phyloP scores from a whole-genome alignment of 129 eudicot genomes.

The Tanacetum coccineum region DNA sequence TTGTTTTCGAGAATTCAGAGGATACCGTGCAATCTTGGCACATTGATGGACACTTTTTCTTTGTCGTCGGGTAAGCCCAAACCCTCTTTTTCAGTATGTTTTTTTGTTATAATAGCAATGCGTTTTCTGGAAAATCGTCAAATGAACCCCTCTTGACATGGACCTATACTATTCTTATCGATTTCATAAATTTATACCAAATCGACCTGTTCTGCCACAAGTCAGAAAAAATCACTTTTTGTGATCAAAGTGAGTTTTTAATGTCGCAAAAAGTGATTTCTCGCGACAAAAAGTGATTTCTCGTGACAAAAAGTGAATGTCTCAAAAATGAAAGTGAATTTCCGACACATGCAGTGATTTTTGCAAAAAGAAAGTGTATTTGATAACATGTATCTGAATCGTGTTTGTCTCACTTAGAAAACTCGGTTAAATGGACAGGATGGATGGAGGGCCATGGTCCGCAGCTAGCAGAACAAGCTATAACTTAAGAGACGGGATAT shows the following conservation, averaged over 20 bases:
- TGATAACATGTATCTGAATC: too few species aligned
- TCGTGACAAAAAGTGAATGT: too few species aligned
- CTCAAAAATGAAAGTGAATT: too few species aligned
- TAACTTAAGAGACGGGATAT: conserved; percentile 76
- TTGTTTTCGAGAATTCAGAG: conserved; percentile 64
- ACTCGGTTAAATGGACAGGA: conserved; percentile 35
- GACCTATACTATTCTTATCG: too few species aligned
- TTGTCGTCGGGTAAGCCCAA: conserved; percentile 65
- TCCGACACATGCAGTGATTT: too few species aligned
- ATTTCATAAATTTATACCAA: too few species aligned
- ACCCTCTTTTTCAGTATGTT: not conserved
- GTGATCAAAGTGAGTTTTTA: too few species aligned
- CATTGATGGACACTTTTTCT: conserved; percentile 68
- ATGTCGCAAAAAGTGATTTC: too few species aligned
- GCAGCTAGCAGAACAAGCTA: conserved; percentile 56
- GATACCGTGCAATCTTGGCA: conserved; percentile 69
- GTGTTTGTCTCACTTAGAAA: not conserved
- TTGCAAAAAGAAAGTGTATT: too few species aligned
- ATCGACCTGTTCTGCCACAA: too few species aligned
- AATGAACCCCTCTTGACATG: not conserved
- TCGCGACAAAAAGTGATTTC: too few species aligned
- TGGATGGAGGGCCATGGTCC: conserved; percentile 94
- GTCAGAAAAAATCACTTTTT: too few species aligned
- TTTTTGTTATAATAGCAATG: not conserved
- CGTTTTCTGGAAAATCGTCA: not conserved